Percentiles rank a stretch among this genome's conserved stretches.
Evolutionary conservation across 768 basidiomycete genomes (phyloP).

Genomic region (Leccinum subgranulosum): DNA sequence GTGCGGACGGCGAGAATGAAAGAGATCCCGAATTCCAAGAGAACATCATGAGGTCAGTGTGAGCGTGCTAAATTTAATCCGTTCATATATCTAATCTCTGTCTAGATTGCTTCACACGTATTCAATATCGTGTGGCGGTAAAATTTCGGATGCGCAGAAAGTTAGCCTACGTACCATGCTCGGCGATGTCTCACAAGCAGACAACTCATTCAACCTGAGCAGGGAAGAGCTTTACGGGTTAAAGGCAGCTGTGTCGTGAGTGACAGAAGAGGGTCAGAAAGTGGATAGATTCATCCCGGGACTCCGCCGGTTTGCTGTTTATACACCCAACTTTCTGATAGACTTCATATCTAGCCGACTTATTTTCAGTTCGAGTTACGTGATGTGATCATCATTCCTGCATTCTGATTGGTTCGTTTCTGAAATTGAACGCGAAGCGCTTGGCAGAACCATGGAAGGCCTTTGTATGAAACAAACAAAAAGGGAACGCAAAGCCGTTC

Average conservation of each 20-base stretch:
- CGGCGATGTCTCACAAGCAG: constrained; percentile 10
- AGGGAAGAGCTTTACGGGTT: constrained; percentile 24
- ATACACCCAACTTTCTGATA: constrained; percentile 12
- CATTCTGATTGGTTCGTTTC: constrained; percentile 18
- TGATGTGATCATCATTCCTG: constrained; percentile 15
- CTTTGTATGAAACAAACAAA: constrained; percentile 12
- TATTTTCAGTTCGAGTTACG: constrained; percentile 25
- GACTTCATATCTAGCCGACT: constrained; percentile 25
- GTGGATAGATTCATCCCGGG: constrained; percentile 12
- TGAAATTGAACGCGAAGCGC: constrained; percentile 5
- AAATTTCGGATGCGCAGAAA: constrained; percentile 31
- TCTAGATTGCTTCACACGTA: constrained; percentile 54
- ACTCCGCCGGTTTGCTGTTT: constrained; percentile 2
- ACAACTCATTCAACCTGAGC: constrained; percentile 29
- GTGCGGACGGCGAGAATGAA: constrained; percentile 62
- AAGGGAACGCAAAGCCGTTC: constrained; percentile 11
- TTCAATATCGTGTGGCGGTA: constrained; percentile 37
- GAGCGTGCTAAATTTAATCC: not conserved
- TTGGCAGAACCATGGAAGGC: constrained; percentile 5
- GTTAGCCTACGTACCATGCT: constrained; percentile 28
- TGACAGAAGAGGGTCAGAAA: constrained; percentile 10
- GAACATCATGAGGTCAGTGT: constrained; percentile 50
- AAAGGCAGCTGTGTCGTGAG: constrained; percentile 22
- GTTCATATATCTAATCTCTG: not conserved
- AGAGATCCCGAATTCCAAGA: constrained; percentile 66